phyloP scores from a whole-genome alignment of 345 rosid genomes.

The Aethionema arabicum region DNA sequence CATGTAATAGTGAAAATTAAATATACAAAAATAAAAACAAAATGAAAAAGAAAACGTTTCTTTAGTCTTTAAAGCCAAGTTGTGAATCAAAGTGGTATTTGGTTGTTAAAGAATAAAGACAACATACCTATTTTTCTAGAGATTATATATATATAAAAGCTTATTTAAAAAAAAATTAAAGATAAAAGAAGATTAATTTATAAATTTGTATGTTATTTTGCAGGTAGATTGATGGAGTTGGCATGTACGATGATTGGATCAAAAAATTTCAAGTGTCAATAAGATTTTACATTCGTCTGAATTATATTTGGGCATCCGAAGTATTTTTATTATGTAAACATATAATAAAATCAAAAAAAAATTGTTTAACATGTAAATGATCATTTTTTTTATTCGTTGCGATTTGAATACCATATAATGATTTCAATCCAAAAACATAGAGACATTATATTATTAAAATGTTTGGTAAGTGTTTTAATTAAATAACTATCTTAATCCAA shows the following conservation, averaged over 20 bases:
- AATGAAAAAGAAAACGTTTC: slow-evolving; percentile 14
- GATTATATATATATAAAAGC: background rate
- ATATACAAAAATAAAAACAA: background rate
- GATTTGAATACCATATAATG: background rate
- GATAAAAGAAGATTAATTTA: background rate
- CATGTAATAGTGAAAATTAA: slow-evolving; percentile 5
- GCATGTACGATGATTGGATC: slow-evolving; percentile 36
- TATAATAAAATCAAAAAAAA: slow-evolving; percentile 3
- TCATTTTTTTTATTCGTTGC: slow-evolving; percentile 26
- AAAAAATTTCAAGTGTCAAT: slow-evolving; percentile 28
- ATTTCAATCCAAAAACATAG: no score
- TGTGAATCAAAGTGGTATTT: background rate
- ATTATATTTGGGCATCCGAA: slow-evolving; percentile 15
- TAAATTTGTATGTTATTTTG: slow-evolving; percentile 4
- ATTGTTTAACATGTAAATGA: slow-evolving; percentile 34
- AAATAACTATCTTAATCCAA: no score
- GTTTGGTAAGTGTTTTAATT: no score
- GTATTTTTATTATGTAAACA: slow-evolving; percentile 23
- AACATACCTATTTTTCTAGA: no score
- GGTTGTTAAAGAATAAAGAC: no score
- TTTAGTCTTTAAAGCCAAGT: slow-evolving; percentile 10
- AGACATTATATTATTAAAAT: no score
- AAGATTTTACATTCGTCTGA: slow-evolving; percentile 11
- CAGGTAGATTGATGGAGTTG: slow-evolving; percentile 40
- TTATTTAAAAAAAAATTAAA: background rate